Base-by-base conservation (phyloP, 345 rosid genomes). In the Eucalyptus regnans region DNA sequence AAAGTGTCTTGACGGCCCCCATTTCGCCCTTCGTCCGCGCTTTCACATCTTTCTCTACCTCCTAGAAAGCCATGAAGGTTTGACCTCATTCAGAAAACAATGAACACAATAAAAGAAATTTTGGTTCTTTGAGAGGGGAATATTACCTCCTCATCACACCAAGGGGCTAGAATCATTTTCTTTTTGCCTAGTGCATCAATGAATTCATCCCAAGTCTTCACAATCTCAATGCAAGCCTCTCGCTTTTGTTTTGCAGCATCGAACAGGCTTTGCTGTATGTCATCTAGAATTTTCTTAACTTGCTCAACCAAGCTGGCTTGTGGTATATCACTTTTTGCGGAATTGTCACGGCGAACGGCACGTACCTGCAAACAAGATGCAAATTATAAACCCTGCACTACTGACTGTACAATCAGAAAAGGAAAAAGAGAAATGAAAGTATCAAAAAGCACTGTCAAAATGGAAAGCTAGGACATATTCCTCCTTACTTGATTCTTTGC, bases 81-180 rank as follows among this genome's bases (percentile, higher is more conserved):
- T 18, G 71, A 87, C 4, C 13, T n/a, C 13, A 76, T 49, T 23
- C 43, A 87, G 23, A 14, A 4, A 54, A 44, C 14, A 27, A 87
- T 60, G 43, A 87, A 62, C n/a, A 76, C 15, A 37, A 41, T 41
- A 76, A 76, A 76, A 76, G 83, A 76, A 76, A 37, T 29, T 76
- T 76, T 41, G 48, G 83, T 37, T 18, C 83, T 76, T 37, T 12
- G 17, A 87, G 23, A 56, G 9, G 64, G 86, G 58, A 89, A 54
- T 46, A 7, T 49, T 91, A 96, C 99, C 98, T 96, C 97, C 89
- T 96, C 99, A 86, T 97, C 97, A 86, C 99, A 96, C 99, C 99
- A 97, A 33, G 99, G 99, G 91, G 99, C 99, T 89, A 97, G 93
- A 91, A 97, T 95, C 95, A 97, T 91, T 90, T 97, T 96, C 96